Percentiles rank a stretch among this genome's conserved stretches.
Evolutionary conservation across 1,284 basidiomycete genomes (phyloP).

Genomic region (Naganishia sp.): DNA sequence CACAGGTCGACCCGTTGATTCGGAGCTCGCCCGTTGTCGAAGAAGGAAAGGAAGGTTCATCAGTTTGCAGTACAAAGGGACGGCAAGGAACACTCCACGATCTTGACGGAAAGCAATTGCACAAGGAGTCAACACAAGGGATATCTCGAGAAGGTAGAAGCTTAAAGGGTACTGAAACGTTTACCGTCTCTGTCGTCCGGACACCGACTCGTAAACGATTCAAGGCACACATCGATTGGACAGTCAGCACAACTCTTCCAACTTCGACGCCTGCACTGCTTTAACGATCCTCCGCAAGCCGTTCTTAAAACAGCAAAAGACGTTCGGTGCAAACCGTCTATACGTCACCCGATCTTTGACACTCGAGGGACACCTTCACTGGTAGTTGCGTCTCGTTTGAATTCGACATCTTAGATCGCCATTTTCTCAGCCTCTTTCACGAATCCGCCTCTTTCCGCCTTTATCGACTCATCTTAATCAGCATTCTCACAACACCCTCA

Average conservation of each 20-base stretch:
- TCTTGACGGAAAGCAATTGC: constrained; percentile 20
- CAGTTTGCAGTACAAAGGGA: constrained; percentile 18
- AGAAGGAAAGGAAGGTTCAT: constrained; percentile 28
- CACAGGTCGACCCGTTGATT: constrained; percentile 27
- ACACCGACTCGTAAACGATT: constrained; percentile 25
- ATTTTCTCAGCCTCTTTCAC: neutral
- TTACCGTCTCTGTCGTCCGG: constrained; percentile 26
- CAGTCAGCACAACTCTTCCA: constrained; percentile 12
- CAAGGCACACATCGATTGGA: constrained; percentile 29
- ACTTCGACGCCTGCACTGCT: constrained; percentile 30
- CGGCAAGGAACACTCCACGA: constrained; percentile 6
- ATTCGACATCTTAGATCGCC: constrained; percentile 25
- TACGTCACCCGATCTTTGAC: constrained; percentile 23
- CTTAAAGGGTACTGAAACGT: constrained; percentile 26
- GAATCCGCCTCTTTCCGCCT: neutral
- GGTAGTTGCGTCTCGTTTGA: constrained; percentile 30
- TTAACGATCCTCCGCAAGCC: constrained; percentile 24
- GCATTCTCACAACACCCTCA: constrained; percentile 1
- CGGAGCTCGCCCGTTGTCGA: constrained; percentile 28
- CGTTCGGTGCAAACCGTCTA: constrained; percentile 29
- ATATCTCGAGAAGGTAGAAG: constrained; percentile 21
- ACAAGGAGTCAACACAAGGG: constrained; percentile 16
- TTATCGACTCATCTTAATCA: constrained; percentile 11
- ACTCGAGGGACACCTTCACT: constrained; percentile 28
- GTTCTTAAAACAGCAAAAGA: constrained; percentile 28